Evolutionary conservation across 2,329 filamentous ascomycete genomes (phyloP).

Genomic region (Trichophyton verrucosum): DNA sequence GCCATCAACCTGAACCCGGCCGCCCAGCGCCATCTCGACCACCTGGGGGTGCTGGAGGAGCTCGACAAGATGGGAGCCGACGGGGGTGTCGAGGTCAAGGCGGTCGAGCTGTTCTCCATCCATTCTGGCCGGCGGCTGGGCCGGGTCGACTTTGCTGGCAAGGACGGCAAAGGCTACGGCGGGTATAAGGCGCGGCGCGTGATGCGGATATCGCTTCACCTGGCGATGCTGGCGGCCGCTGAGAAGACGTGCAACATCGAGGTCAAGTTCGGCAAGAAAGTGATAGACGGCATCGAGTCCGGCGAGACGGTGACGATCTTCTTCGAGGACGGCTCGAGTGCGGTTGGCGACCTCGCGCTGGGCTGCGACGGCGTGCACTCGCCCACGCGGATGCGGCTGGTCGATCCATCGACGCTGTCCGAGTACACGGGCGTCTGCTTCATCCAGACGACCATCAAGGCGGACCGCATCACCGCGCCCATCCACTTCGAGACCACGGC

Average conservation of each 20-base stretch:
- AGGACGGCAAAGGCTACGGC: constrained; percentile 26
- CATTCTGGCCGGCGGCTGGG: constrained; percentile 30
- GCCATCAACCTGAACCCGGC: constrained; percentile 36
- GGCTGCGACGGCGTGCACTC: constrained; percentile 35
- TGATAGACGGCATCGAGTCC: constrained; percentile 25
- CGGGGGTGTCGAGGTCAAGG: constrained; percentile 29
- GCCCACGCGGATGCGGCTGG: constrained; percentile 24
- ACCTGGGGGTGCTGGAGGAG: constrained; percentile 30
- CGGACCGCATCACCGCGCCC: constrained; percentile 16
- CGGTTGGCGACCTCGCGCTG: constrained; percentile 26
- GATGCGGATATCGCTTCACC: constrained; percentile 30
- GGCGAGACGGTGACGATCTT: constrained; percentile 22
- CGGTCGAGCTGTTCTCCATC: constrained; percentile 30
- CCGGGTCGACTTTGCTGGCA: constrained; percentile 27
- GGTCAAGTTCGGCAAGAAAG: constrained; percentile 33
- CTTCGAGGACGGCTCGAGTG: constrained; percentile 28
- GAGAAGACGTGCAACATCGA: constrained; percentile 26
- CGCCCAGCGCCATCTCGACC: constrained; percentile 32
- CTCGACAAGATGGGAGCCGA: constrained; percentile 28
- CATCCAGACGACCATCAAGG: constrained; percentile 25
- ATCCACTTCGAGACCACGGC: constrained; percentile 30
- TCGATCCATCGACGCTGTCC: constrained; percentile 26
- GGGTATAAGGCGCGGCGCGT: constrained; percentile 32
- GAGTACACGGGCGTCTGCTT: constrained; percentile 33
- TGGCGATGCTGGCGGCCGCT: constrained; percentile 30